Evolutionary conservation across 176 grass and related monocot genomes (phyloP), one percentile per base, ranked within the genome.

Genomic region (Eleusine coracana): DNA sequence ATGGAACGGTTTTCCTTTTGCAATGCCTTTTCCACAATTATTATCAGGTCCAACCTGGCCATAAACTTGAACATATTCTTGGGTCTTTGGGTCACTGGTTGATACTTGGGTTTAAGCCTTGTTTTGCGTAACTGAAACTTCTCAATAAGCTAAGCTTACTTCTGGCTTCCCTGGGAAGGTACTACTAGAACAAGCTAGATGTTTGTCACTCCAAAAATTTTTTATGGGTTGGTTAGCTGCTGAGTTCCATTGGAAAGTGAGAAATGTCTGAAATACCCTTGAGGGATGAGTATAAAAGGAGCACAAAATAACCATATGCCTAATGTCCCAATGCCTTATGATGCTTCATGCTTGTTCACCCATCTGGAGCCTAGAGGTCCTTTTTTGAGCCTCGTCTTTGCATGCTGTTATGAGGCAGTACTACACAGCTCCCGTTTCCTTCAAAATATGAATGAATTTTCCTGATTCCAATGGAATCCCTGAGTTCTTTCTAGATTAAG

Each of bases 1-100:
- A 34, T 34, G 31, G 31, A 34, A 34, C 31, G 31, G 31, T 37
- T 62, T 71, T 87, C 65, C 37, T 49, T 77, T 87, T 34, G 66
- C 23, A 56, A 73, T 23, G 25, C 59, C 23, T 62, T 12, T 27
- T 7, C 59, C 25, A 62, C 59, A 3, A 28, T 28, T 62, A 11
- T 34, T 65, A 65, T 65, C 61, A 29, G 27, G 7, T 15, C 0
- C 28, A 65, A 3, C 61, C 25, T 34, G 27, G 11, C 27, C 25
- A 14, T 65, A 5, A 13, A 61, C 60, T 25, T 65, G 59, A 29
- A 29, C 1, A 77, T 58, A 44, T 29, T 65, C 28, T 55, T 2
- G 27, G 15, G 6, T 51, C 46, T 28, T 73, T 49, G 37, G 36
- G 38, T 58, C 10, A 75, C 2, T 41, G 5, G 18, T 76, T 60